Evolutionary conservation across 2,329 filamentous ascomycete genomes (phyloP).

Genomic region (Chalara sp.): DNA sequence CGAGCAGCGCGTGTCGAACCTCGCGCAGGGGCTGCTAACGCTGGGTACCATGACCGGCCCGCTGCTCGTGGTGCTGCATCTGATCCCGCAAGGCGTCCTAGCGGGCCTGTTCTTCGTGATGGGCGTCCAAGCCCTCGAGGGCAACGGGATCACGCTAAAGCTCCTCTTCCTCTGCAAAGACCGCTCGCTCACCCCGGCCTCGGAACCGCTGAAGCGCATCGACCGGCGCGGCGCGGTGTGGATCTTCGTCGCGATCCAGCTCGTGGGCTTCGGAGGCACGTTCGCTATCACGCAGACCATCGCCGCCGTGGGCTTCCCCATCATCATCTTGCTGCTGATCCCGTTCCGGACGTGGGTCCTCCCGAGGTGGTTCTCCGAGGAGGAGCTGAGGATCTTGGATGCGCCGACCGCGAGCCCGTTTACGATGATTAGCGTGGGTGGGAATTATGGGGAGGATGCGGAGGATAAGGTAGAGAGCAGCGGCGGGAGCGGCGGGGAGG

Average conservation of each 20-base stretch:
- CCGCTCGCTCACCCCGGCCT: conserved; percentile 48
- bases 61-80: conserved; percentile 64
- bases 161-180: conserved; percentile 65
- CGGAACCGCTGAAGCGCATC: conserved; percentile 54
- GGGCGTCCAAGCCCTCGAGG: conserved; percentile 71
- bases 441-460: conserved; percentile 29
- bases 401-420: conserved; percentile 57
- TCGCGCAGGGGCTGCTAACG: conserved; percentile 70
- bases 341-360: conserved; percentile 32
- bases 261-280: conserved; percentile 67
- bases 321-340: conserved; percentile 22
- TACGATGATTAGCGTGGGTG: conserved; percentile 26
- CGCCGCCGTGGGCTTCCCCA: conserved; percentile 72
- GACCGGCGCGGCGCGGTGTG: conserved; percentile 60
- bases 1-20: conserved; percentile 73
- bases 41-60: conserved; percentile 74
- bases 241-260: conserved; percentile 62
- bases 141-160: conserved; percentile 72
- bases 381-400: conserved; percentile 37
- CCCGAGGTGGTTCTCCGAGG: conserved; percentile 21
- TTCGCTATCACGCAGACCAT: conserved; percentile 81
- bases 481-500: conserved; percentile 3
- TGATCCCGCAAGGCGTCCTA: conserved; percentile 73
- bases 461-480: neutral
- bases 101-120: conserved; percentile 81